Evolutionary conservation across 139 green algal species (phyloP).

Genomic region (Picochlorum sp.): DNA sequence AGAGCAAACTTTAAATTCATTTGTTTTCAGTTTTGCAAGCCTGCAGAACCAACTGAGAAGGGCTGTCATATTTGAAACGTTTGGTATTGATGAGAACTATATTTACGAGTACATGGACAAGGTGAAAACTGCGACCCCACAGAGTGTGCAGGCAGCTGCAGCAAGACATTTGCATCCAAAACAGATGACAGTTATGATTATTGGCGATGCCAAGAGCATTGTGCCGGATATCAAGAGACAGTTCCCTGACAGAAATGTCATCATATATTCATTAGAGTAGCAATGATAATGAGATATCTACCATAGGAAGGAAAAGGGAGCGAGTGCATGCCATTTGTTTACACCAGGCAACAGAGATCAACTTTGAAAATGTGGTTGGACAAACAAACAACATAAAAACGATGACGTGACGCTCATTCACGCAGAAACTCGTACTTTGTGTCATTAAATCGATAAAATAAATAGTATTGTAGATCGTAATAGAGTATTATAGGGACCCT

Average conservation of each 20-base stretch:
- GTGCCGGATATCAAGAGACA: constrained; percentile 14
- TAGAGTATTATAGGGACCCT: too few species aligned
- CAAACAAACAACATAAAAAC: not conserved
- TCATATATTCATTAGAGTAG: not conserved
- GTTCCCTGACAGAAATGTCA: constrained; percentile 1
- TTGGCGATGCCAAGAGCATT: constrained; percentile 16
- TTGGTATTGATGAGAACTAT: constrained; percentile 64
- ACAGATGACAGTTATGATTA: constrained; percentile 44
- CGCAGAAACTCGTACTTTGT: too few species aligned
- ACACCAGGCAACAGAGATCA: not conserved
- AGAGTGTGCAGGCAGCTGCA: constrained; percentile 46
- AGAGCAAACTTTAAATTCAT: constrained; percentile 54
- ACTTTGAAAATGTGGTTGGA: not conserved
- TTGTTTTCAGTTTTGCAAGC: constrained; percentile 78
- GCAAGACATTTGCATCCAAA: constrained; percentile 51
- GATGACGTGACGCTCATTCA: too few species aligned
- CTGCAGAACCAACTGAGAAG: constrained; percentile 48
- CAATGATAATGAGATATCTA: not conserved
- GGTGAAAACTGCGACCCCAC: constrained; percentile 40
- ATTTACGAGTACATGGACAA: constrained; percentile 41
- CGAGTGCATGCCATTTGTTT: not conserved
- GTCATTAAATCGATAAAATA: too few species aligned
- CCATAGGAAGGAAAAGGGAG: not conserved
- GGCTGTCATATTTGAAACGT: constrained; percentile 44
- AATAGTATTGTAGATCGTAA: too few species aligned